Evolutionary conservation across 345 rosid species (phyloP).

Genomic region (Camelina hispida): DNA sequence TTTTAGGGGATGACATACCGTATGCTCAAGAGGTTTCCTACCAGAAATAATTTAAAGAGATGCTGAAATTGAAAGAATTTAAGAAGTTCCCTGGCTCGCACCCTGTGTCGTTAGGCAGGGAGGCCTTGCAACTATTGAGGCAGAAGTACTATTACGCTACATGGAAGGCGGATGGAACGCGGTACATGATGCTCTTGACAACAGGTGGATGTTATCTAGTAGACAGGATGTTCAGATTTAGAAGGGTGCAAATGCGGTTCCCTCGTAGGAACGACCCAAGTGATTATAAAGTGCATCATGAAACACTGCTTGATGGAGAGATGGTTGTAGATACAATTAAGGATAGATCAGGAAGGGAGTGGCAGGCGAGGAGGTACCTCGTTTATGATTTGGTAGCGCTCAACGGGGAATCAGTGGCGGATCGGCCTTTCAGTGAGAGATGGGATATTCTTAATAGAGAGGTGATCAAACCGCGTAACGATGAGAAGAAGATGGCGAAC

Average conservation of each 20-base stretch:
- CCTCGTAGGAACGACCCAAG: constrained; percentile 53
- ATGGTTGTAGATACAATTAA: constrained; percentile 13
- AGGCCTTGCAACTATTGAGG: constrained; percentile 70
- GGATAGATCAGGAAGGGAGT: constrained; percentile 67
- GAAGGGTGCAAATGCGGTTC: constrained; percentile 90
- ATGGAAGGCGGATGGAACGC: constrained; percentile 96
- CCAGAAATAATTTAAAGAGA: constrained; percentile 55
- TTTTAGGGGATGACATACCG: constrained; percentile 86
- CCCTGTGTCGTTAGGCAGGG: constrained; percentile 78
- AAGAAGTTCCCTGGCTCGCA: constrained; percentile 69
- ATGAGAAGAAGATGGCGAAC: constrained; percentile 58
- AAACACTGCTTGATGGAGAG: constrained; percentile 54
- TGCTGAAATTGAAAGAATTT: constrained; percentile 40
- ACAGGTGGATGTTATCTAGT: constrained; percentile 80
- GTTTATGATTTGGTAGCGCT: constrained; percentile 83
- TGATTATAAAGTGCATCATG: constrained; percentile 73
- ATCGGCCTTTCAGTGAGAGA: constrained; percentile 81
- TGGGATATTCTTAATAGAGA: constrained; percentile 81
- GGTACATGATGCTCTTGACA: constrained; percentile 90
- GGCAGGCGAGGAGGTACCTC: constrained; percentile 86
- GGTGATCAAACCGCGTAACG: constrained; percentile 80
- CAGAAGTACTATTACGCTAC: constrained; percentile 90
- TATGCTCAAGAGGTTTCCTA: constrained; percentile 52
- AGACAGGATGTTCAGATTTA: constrained; percentile 70
- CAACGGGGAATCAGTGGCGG: constrained; percentile 58